Percentiles rank a stretch among this genome's conserved stretches.
Conservation (phyloP, 345 rosid species). For the Citrus australasica region DNA sequence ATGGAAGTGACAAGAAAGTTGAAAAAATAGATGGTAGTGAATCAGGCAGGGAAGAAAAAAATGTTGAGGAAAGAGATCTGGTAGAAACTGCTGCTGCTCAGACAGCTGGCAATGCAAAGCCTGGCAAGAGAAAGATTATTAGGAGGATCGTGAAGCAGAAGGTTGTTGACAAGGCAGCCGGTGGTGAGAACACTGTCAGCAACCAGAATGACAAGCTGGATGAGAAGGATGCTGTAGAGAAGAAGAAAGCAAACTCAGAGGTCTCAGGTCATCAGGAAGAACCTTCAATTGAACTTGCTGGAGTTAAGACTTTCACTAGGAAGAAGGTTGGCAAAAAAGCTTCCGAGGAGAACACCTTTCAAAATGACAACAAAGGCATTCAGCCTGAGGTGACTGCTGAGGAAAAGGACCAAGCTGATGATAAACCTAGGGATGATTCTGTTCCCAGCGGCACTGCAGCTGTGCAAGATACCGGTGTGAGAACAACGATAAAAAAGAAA, state of each 20-base stretch:
- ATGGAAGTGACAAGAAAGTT: slow-evolving; percentile 25
- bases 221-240: slow-evolving; percentile 39
- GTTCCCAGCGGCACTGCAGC: slow-evolving; percentile 28
- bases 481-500: slow-evolving; percentile 65
- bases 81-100: slow-evolving; percentile 40
- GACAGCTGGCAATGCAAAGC: slow-evolving; percentile 38
- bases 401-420: slow-evolving; percentile 34
- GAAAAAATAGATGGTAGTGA: slow-evolving; percentile 30
- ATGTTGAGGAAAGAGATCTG: slow-evolving; percentile 34
- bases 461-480: slow-evolving; percentile 43
- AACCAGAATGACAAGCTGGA: slow-evolving; percentile 40
- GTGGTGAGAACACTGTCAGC: slow-evolving; percentile 29
- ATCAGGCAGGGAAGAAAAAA: slow-evolving; percentile 29
- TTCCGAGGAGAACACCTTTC: slow-evolving; percentile 26
- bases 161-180: slow-evolving; percentile 42
- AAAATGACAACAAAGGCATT: slow-evolving; percentile 34
- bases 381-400: slow-evolving; percentile 41
- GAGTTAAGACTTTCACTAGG: slow-evolving; percentile 44
- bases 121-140: slow-evolving; percentile 72
- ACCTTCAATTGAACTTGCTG: slow-evolving; percentile 32
- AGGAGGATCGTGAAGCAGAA: slow-evolving; percentile 75
- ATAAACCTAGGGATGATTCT: slow-evolving; percentile 45
- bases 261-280: slow-evolving; percentile 40
- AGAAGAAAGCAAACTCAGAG: slow-evolving; percentile 37
- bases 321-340: slow-evolving; percentile 54